A percentile compares a stretch with the other conserved stretches of the same genome.
phyloP scores from a whole-genome alignment of 2,329 filamentous ascomycete genomes.

The Cryphonectria nitschkei region DNA sequence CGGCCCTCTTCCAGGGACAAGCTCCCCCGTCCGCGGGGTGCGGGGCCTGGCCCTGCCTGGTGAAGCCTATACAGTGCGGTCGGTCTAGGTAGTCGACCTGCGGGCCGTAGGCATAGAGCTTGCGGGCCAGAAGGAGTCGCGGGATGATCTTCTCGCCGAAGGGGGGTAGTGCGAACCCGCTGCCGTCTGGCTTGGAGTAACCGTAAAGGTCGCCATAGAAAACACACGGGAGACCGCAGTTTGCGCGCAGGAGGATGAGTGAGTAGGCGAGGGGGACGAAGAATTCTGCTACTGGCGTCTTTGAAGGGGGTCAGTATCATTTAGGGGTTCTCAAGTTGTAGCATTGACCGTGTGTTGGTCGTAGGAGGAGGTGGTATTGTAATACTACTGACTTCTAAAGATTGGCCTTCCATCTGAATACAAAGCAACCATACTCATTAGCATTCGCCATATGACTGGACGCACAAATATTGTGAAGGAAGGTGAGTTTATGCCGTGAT shows the following conservation, averaged over 20 bases:
- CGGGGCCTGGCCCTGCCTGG: conserved; percentile 47
- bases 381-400: conserved; percentile 51
- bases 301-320: neutral
- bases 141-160: conserved; percentile 57
- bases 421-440: neutral
- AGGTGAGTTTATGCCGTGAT: neutral
- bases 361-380: neutral
- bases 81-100: conserved; percentile 67
- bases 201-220: conserved; percentile 75
- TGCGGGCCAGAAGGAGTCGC: conserved; percentile 63
- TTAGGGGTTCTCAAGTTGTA: no score
- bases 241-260: conserved; percentile 64
- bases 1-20: conserved; percentile 49
- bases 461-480: neutral
- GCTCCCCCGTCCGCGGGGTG: conserved; percentile 43
- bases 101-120: conserved; percentile 67
- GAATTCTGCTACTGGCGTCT: conserved; percentile 61
- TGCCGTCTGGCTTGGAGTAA: conserved; percentile 54
- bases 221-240: conserved; percentile 65
- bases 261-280: conserved; percentile 72
- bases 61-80: conserved; percentile 62
- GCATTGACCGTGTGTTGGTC: neutral
- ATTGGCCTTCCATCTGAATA: conserved; percentile 45
- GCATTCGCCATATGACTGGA: neutral
- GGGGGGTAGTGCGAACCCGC: conserved; percentile 40